These are phyloP conservation scores for Puccinia coronata DNA, from an alignment of 1,284 basidiomycete species.

Conservation along the genomic window DNA sequence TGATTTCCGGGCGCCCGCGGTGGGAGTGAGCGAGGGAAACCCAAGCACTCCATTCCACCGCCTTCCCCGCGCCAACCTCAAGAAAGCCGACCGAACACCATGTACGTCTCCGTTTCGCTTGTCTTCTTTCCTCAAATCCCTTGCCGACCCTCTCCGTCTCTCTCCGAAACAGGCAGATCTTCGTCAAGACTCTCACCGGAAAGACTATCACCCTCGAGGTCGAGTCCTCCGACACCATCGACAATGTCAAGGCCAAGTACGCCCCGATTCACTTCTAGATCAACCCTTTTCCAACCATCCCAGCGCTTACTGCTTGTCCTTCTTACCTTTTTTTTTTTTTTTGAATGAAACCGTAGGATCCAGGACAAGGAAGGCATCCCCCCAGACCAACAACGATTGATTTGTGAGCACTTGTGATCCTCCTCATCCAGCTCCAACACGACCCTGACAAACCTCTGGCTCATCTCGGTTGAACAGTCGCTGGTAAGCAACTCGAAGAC, in stretches of 20 bases:
- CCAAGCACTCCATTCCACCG: background rate
- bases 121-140: background rate
- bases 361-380: conserved; percentile 71
- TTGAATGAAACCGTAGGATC: conserved; percentile 58
- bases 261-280: background rate
- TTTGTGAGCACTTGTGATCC: conserved; percentile 63
- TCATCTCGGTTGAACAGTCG: conserved; percentile 52
- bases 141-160: background rate
- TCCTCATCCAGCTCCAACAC: background rate
- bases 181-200: conserved; percentile 45
- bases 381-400: conserved; percentile 96
- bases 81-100: background rate
- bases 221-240: too few species aligned
- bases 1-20: background rate
- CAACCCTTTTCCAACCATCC: background rate
- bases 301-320: background rate
- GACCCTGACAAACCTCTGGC: too few species aligned
- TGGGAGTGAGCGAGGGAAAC: background rate
- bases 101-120: background rate
- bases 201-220: too few species aligned
- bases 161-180: conserved; percentile 27
- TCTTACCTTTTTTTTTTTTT: background rate
- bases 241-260: conserved; percentile 42
- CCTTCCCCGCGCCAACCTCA: background rate
- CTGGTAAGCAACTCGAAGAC: conserved; percentile 62